Evolutionary conservation across 768 basidiomycete species (phyloP).

Genomic region (Gloeophyllum trabeum): DNA sequence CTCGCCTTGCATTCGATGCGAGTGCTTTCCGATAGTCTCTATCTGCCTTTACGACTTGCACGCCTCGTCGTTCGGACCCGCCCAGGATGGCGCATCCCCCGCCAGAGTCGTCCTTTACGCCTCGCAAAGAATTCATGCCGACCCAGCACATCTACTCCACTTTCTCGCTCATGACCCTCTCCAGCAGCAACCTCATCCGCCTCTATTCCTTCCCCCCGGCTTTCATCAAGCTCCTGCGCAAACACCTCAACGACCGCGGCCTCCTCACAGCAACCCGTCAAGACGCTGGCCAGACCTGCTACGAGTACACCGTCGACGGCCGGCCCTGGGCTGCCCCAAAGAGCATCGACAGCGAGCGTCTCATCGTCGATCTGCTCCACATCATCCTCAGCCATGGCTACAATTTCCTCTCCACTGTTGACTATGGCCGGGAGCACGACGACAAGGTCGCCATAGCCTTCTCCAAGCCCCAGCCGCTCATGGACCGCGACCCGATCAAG

Average conservation of each 20-base stretch:
- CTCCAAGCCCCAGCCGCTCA: slow-evolving; percentile 31
- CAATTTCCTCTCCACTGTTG: slow-evolving; percentile 53
- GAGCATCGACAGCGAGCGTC: slow-evolving; percentile 51
- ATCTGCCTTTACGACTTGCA: slow-evolving; percentile 8
- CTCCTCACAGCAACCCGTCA: slow-evolving; percentile 38
- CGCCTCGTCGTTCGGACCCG: slow-evolving; percentile 6
- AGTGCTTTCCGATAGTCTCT: slow-evolving; percentile 4
- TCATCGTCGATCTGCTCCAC: slow-evolving; percentile 55
- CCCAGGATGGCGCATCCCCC: slow-evolving; percentile 15
- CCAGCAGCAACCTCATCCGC: slow-evolving; percentile 50
- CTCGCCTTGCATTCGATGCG: too few relatives aligned
- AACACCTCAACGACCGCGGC: slow-evolving; percentile 37
- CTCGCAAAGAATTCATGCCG: slow-evolving; percentile 63
- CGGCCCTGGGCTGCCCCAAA: slow-evolving; percentile 70
- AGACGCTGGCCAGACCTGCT: slow-evolving; percentile 43
- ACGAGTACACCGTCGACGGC: slow-evolving; percentile 54
- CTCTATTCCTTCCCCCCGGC: slow-evolving; percentile 57
- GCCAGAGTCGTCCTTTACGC: slow-evolving; percentile 43
- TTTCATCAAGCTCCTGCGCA: slow-evolving; percentile 41
- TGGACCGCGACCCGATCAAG: neutral
- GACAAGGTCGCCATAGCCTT: slow-evolving; percentile 66
- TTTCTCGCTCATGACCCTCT: slow-evolving; percentile 63
- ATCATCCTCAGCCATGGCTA: slow-evolving; percentile 55
- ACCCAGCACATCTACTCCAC: slow-evolving; percentile 43
- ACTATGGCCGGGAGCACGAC: slow-evolving; percentile 69